A percentile compares a stretch with the other conserved stretches of the same genome.
Evolutionary conservation across 305 asterid genomes (phyloP).

Genomic region (Solanum chacoense): DNA sequence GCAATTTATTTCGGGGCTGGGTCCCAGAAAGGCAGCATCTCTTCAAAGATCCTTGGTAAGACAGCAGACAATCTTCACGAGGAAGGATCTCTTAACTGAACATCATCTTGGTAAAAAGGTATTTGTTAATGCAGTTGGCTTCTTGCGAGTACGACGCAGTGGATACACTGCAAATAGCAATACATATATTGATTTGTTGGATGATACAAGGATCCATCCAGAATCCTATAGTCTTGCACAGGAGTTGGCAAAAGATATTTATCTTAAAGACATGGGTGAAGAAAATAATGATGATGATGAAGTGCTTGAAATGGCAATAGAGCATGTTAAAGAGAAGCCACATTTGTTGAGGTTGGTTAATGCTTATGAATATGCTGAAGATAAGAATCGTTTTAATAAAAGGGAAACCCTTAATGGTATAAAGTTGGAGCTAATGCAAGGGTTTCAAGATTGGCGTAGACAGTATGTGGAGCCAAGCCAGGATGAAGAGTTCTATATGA

Average conservation of each 20-base stretch:
- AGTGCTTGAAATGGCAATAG: slow-evolving; percentile 87
- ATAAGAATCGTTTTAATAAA: slow-evolving; percentile 47
- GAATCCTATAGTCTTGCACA: slow-evolving; percentile 88
- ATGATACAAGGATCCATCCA: slow-evolving; percentile 96
- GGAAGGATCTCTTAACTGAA: slow-evolving; percentile 79
- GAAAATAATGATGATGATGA: slow-evolving; percentile 85
- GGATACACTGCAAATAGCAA: slow-evolving; percentile 86
- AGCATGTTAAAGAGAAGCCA: slow-evolving; percentile 94
- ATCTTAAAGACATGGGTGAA: slow-evolving; percentile 59
- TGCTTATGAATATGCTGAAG: slow-evolving; percentile 60
- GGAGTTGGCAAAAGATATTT: slow-evolving; percentile 91
- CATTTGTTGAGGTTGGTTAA: slow-evolving; percentile 60
- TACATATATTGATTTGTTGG: slow-evolving; percentile 82
- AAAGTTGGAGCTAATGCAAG: slow-evolving; percentile 84
- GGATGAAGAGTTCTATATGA: slow-evolving; percentile 89
- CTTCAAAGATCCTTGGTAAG: slow-evolving; percentile 82
- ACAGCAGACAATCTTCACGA: slow-evolving; percentile 76
- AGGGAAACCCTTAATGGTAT: slow-evolving; percentile 82
- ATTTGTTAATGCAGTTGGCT: slow-evolving; percentile 92
- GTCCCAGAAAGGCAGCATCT: slow-evolving; percentile 94
- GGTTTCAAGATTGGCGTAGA: slow-evolving; percentile 88
- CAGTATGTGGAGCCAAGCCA: slow-evolving; percentile 57
- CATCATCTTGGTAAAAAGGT: slow-evolving; percentile 89
- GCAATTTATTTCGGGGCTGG: slow-evolving; percentile 93
- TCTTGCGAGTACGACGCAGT: slow-evolving; percentile 79